Evolutionary conservation across 495 filamentous ascomycete genomes (phyloP).

Genomic region (Filosporella fistucella): DNA sequence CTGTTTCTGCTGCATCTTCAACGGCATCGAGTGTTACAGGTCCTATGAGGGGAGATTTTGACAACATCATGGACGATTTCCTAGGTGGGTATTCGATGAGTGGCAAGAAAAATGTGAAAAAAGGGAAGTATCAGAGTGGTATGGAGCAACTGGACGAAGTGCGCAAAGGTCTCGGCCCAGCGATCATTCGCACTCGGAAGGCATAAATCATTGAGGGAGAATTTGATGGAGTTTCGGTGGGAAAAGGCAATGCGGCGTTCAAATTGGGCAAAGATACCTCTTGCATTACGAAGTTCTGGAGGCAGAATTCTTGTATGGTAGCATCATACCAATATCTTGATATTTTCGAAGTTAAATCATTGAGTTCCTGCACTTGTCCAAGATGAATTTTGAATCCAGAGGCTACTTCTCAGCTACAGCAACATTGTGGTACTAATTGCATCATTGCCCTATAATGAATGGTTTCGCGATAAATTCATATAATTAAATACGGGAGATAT

Average conservation of each 20-base stretch:
- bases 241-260: background rate
- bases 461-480: no score
- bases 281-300: background rate
- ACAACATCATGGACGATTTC: conserved; percentile 92
- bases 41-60: conserved; percentile 66
- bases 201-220: background rate
- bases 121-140: conserved; percentile 75
- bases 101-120: conserved; percentile 79
- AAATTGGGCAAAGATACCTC: conserved; percentile 4
- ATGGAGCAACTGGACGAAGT: conserved; percentile 90
- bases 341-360: no score
- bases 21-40: conserved; percentile 48
- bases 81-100: conserved; percentile 67
- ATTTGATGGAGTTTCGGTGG: background rate
- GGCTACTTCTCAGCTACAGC: no score
- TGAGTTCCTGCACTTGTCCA: no score
- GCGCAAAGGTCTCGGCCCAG: conserved; percentile 72
- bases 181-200: conserved; percentile 38
- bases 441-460: no score
- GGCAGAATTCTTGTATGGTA: no score
- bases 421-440: no score
- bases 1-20: conserved; percentile 39
- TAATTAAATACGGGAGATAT: no score
- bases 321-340: no score
- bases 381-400: no score